phyloP scores from a whole-genome alignment of 768 basidiomycete genomes.

The Suillus discolor region DNA sequence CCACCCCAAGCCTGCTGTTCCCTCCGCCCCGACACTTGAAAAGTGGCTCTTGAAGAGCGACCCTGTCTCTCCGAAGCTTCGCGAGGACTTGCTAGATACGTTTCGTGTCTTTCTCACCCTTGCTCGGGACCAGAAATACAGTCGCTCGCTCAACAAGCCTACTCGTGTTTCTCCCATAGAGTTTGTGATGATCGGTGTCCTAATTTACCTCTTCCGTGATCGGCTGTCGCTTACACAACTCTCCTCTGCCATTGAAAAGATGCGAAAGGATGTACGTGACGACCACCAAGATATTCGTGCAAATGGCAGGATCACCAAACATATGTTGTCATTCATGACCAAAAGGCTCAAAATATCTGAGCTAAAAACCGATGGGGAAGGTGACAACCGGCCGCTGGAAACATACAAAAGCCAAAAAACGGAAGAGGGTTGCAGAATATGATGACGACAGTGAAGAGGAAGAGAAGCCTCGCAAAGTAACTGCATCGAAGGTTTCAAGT shows the following conservation, averaged over 20 bases:
- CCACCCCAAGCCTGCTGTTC: constrained; percentile 28
- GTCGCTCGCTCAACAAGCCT: constrained; percentile 34
- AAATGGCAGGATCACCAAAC: constrained; percentile 38
- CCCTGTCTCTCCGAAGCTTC: constrained; percentile 28
- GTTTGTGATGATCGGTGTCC: constrained; percentile 45
- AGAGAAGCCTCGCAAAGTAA: constrained; percentile 19
- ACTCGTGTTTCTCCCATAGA: constrained; percentile 45
- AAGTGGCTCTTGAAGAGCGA: constrained; percentile 38
- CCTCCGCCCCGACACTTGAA: constrained; percentile 32
- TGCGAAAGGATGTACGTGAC: constrained; percentile 41
- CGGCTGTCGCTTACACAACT: constrained; percentile 42
- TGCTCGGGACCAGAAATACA: constrained; percentile 34
- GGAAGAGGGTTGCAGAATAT: constrained; percentile 24
- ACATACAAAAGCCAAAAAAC: constrained; percentile 21
- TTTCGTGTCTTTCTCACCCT: constrained; percentile 38
- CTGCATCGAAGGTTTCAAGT: constrained; percentile 15
- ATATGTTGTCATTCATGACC: constrained; percentile 34
- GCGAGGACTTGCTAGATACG: constrained; percentile 32
- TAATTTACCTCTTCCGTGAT: constrained; percentile 40
- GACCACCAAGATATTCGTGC: constrained; percentile 43
- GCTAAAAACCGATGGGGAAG: constrained; percentile 34
- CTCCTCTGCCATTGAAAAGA: constrained; percentile 41
- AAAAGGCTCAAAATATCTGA: constrained; percentile 35
- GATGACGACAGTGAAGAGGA: constrained; percentile 30
- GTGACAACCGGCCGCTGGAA: constrained; percentile 27